Evolutionary conservation across 2,329 filamentous ascomycete genomes (phyloP).

Genomic region (Amauroascus verrucosus): DNA sequence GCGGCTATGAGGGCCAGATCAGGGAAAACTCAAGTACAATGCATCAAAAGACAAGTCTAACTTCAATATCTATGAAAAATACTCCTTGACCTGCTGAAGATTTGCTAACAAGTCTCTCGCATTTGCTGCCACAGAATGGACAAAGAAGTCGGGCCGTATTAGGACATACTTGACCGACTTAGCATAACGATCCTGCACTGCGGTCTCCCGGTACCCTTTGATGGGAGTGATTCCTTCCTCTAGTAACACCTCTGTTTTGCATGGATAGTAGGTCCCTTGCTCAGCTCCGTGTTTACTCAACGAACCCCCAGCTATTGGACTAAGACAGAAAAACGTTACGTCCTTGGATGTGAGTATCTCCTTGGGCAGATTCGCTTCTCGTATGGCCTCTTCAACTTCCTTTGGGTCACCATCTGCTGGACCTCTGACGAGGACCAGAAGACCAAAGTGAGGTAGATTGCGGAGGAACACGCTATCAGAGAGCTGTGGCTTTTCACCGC

Average conservation of each 20-base stretch:
- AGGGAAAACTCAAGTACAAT: too few relatives aligned
- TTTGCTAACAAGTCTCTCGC: not conserved
- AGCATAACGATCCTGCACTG: not conserved
- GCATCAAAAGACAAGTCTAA: too few relatives aligned
- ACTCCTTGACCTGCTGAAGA: not conserved
- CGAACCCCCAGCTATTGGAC: not conserved
- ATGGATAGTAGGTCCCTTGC: not conserved
- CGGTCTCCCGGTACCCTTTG: not conserved
- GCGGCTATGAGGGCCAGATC: too few relatives aligned
- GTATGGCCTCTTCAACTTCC: not conserved
- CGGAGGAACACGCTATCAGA: not conserved
- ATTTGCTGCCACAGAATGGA: not conserved
- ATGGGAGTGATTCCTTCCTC: not conserved
- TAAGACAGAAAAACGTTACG: not conserved
- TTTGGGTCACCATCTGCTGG: not conserved
- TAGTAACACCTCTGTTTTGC: not conserved
- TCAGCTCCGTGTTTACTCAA: not conserved
- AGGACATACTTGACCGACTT: not conserved
- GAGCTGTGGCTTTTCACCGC: not conserved
- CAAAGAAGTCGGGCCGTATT: not conserved
- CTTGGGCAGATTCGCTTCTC: not conserved
- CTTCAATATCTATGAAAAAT: too few relatives aligned
- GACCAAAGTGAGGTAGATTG: not conserved
- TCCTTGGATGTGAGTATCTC: not conserved
- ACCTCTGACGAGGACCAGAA: not conserved